phyloP scores from a whole-genome alignment of 139 green algal genomes.

The Coelastrella sp. region DNA sequence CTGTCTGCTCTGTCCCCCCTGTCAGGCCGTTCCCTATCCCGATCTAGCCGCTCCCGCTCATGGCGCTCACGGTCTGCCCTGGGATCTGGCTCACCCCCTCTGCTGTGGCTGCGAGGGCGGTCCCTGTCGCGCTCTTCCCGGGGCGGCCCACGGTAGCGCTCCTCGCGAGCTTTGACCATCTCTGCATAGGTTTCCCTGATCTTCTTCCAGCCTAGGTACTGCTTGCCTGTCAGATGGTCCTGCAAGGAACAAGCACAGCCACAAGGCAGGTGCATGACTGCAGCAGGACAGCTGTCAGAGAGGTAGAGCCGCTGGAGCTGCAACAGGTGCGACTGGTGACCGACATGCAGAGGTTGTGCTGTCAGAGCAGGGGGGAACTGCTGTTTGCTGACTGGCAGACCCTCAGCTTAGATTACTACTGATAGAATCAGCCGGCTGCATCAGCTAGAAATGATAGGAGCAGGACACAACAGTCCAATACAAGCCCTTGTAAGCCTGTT shows the following conservation, averaged over 20 bases:
- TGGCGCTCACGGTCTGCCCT: not conserved
- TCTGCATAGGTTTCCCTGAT: slow-evolving; percentile 82
- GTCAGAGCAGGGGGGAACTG: no score
- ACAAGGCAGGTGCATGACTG: not conserved
- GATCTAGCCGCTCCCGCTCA: slow-evolving; percentile 17
- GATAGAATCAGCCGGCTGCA: no score
- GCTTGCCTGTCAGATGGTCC: slow-evolving; percentile 90
- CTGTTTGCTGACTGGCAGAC: no score
- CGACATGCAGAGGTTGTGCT: no score
- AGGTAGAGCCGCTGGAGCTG: no score
- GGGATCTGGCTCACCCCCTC: not conserved
- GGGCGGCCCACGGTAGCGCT: not conserved
- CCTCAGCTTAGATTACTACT: no score
- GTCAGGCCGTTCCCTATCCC: not conserved
- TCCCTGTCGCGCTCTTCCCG: not conserved
- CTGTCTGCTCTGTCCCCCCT: not conserved
- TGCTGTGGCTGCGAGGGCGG: not conserved
- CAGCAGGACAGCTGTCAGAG: not conserved
- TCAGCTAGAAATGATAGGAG: no score
- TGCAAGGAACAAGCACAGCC: slow-evolving; percentile 38
- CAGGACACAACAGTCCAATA: no score
- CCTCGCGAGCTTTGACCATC: slow-evolving; percentile 51
- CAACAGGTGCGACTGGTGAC: no score
- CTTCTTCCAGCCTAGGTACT: slow-evolving; percentile 91
- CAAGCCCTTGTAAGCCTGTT: no score